phyloP scores from a whole-genome alignment of 2,329 filamentous ascomycete genomes.

The Aaosphaeria arxii region DNA sequence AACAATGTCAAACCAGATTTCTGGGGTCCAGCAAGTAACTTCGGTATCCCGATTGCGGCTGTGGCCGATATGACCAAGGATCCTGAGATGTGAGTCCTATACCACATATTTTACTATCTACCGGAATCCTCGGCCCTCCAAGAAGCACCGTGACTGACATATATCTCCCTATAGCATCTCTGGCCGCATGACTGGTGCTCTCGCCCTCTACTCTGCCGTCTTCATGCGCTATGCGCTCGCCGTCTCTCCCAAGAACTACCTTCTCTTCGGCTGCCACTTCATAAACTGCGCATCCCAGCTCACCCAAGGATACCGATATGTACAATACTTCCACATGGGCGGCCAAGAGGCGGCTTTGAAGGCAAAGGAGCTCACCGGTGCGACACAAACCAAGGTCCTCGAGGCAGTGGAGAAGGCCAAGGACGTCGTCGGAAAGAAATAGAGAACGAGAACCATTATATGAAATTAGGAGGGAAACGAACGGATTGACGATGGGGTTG shows the following conservation, averaged over 20 bases:
- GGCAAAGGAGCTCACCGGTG: conserved; percentile 35
- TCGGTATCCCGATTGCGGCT: conserved; percentile 53
- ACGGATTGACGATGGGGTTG: neutral
- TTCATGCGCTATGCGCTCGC: conserved; percentile 68
- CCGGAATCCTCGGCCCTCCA: neutral
- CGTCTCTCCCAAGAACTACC: conserved; percentile 62
- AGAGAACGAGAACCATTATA: neutral
- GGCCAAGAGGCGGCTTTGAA: conserved; percentile 41
- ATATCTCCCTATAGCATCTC: conserved; percentile 52
- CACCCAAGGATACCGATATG: conserved; percentile 60
- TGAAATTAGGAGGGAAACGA: neutral
- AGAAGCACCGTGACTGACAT: neutral
- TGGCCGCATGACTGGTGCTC: conserved; percentile 60
- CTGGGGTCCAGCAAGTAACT: conserved; percentile 53
- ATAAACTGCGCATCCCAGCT: conserved; percentile 62
- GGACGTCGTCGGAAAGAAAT: conserved; percentile 1
- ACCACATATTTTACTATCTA: neutral
- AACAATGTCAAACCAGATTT: conserved; percentile 39
- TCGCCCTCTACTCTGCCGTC: conserved; percentile 59
- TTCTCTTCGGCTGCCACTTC: conserved; percentile 65
- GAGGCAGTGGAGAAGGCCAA: conserved; percentile 20
- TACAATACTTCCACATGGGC: conserved; percentile 58
- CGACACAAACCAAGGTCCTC: conserved; percentile 17
- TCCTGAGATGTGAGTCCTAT: conserved; percentile 46
- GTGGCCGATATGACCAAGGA: conserved; percentile 55